Conservation (phyloP, 2,329 filamentous ascomycete genomes). For the Aspergillus amoenus region DNA sequence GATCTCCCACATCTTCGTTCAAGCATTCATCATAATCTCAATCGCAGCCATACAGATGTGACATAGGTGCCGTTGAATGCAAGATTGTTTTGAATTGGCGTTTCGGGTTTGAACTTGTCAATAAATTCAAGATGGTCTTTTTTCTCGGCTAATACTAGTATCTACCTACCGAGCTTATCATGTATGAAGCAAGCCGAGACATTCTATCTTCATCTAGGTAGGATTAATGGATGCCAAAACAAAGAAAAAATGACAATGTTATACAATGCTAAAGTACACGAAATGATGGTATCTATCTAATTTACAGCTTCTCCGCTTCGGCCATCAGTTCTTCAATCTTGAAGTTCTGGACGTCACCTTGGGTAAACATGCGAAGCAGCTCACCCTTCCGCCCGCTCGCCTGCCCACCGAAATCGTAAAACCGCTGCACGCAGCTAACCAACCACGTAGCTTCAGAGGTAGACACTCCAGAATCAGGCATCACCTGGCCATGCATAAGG, state of each 20-base stretch:
- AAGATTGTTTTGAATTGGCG: neutral
- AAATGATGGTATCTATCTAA: neutral
- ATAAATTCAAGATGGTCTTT: neutral
- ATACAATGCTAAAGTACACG: conserved; percentile 3
- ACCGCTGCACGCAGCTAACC: conserved; percentile 89
- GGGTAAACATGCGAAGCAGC: conserved; percentile 78
- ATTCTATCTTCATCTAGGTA: neutral
- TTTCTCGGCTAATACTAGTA: neutral
- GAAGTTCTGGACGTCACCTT: conserved; percentile 71
- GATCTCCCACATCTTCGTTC: neutral
- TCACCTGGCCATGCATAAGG: conserved; percentile 78
- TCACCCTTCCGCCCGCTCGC: conserved; percentile 61
- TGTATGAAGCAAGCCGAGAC: neutral
- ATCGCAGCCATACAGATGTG: conserved; percentile 3
- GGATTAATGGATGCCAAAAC: neutral
- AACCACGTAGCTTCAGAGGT: conserved; percentile 85
- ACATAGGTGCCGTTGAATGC: neutral
- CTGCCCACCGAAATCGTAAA: conserved; percentile 68
- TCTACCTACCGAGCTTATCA: neutral
- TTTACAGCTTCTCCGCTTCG: conserved; percentile 76
- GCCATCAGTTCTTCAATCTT: conserved; percentile 81
- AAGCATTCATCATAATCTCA: conserved; percentile 7
- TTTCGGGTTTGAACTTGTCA: neutral
- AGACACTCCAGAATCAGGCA: conserved; percentile 72
- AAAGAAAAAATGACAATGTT: neutral